Evolutionary conservation across 2,329 filamentous ascomycete genomes (phyloP).

Genomic region (Helminthosporium solani): DNA sequence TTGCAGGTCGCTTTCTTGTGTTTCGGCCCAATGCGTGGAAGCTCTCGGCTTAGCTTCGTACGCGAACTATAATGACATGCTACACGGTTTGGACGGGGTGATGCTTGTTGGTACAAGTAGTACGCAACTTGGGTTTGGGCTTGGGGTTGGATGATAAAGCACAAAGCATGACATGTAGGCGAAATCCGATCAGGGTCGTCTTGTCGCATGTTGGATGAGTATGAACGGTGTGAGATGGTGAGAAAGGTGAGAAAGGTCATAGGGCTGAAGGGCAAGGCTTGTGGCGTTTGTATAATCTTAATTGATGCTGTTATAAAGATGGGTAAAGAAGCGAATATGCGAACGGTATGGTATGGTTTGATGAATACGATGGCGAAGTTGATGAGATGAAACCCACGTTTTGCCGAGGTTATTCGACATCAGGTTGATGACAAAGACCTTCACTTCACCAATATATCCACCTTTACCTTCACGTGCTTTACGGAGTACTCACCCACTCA

Average conservation of each 20-base stretch:
- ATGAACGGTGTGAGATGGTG: constrained; percentile 1
- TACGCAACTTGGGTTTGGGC: neutral
- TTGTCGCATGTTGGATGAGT: constrained; percentile 7
- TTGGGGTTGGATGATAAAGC: neutral
- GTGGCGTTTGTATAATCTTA: constrained; percentile 9
- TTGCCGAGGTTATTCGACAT: constrained; percentile 15
- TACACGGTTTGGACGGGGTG: neutral
- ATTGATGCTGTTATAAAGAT: neutral
- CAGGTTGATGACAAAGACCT: constrained; percentile 21
- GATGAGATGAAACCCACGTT: constrained; percentile 3
- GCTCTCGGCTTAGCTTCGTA: neutral
- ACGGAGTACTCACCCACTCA: too few species aligned
- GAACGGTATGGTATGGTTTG: neutral
- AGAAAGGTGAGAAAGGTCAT: constrained; percentile 3
- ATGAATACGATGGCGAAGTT: neutral
- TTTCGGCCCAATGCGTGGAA: neutral
- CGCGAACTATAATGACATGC: neutral
- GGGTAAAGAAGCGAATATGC: neutral
- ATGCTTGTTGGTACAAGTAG: neutral
- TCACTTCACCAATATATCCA: constrained; percentile 8
- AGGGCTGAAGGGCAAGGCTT: constrained; percentile 23
- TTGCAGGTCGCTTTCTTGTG: constrained; percentile 8
- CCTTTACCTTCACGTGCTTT: too few species aligned
- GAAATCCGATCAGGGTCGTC: constrained; percentile 7
- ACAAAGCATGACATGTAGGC: constrained; percentile 6